Base-by-base conservation (phyloP, 129 eudicot species). In the Daucus carota region DNA sequence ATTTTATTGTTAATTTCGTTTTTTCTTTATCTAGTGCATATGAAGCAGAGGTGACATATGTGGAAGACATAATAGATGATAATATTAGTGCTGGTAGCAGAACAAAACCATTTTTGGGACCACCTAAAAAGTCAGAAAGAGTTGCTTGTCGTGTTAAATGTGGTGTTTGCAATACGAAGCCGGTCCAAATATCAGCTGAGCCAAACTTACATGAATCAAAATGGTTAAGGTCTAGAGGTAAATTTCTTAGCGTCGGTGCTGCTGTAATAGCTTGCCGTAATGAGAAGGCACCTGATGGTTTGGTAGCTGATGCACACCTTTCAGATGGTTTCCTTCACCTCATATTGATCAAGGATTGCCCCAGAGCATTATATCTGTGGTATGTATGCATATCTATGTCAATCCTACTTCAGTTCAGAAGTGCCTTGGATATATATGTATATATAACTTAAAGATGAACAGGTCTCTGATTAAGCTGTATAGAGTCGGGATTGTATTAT, bases 271-370 rank as follows among this genome's bases (percentile, higher is more conserved):
- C 99, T 72, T 95, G 99, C 84, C 80, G 99, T 77, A 95, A 95
- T 83, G 99, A 95, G 80, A 95, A 83, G 77, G 99, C 97, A 71
- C 99, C 99, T 34, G 94, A 95, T 82, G 97, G 99, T 42, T 87
- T 95, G 82, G 99, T 95, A 40, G 99, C 92, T 45, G 93, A 91
- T 84, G 99, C 99, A 65, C 99, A 95, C 80, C 97, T 95, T 82
- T 77, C 96, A 54, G 99, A 95, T 45, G 99, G 99, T 52, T 91
- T 89, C 78, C 78, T 95, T 80, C 97, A 95, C 88, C 94, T 95
- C 67, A 78, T 95, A 76, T 78, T 95, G 81, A 84, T 95, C 75
- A 95, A 89, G 80, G 96, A 91, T 67, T 95, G 99, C 81, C 93
- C 96, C 48, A 97, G 86, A 75, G 90, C 99, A 47, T 81, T 75